phyloP scores from a whole-genome alignment of 305 asterid species.

The Stenogyne calaminthoides region DNA sequence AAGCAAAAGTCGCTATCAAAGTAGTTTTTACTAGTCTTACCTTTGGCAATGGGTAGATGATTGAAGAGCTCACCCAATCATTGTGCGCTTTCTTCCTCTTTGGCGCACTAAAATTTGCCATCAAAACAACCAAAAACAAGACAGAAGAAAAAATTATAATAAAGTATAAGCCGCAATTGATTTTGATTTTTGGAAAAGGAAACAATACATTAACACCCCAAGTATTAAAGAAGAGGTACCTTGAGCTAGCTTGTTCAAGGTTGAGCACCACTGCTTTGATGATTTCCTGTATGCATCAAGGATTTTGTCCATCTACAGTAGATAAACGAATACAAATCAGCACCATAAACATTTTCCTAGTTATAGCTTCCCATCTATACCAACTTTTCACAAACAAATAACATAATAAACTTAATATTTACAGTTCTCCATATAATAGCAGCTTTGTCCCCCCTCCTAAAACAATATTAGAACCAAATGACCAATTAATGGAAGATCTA shows the following conservation, averaged over 20 bases:
- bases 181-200: background rate
- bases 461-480: background rate
- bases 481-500: background rate
- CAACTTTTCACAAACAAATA: background rate
- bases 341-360: background rate
- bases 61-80: constrained; percentile 61
- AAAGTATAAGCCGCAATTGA: background rate
- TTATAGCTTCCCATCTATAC: background rate
- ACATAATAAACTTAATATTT: background rate
- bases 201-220: background rate
- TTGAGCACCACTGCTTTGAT: constrained; percentile 91
- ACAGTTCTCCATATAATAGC: constrained; percentile 5
- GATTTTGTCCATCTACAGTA: constrained; percentile 70
- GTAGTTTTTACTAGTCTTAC: constrained; percentile 20
- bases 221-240: constrained; percentile 44
- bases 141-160: constrained; percentile 15
- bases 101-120: constrained; percentile 58
- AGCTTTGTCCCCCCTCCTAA: background rate
- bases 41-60: constrained; percentile 8
- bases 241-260: constrained; percentile 89
- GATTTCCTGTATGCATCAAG: constrained; percentile 89
- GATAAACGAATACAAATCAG: background rate
- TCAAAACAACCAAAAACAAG: constrained; percentile 1
- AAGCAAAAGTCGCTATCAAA: background rate
- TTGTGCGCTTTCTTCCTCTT: constrained; percentile 90